phyloP scores from a whole-genome alignment of 2,329 filamentous ascomycete species.

The Dendrostoma leiphaemia region DNA sequence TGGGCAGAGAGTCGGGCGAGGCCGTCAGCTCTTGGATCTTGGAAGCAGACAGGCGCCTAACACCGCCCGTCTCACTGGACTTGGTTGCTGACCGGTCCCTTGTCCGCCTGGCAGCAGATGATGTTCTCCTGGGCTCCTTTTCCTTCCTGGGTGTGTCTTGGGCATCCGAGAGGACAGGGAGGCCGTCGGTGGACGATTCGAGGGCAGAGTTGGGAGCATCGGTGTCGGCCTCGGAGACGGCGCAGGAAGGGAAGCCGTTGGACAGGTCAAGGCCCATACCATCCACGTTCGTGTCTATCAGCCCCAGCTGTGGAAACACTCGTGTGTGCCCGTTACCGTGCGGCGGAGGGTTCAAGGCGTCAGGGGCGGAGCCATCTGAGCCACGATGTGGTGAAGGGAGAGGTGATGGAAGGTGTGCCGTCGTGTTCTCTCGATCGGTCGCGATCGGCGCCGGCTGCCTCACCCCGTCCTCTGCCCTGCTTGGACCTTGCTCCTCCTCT shows the following conservation, averaged over 20 bases:
- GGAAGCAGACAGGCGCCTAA: conserved; percentile 54
- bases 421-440: neutral
- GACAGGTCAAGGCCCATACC: neutral
- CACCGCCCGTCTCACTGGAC: conserved; percentile 35
- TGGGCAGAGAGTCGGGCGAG: conserved; percentile 56
- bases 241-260: conserved; percentile 11
- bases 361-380: neutral
- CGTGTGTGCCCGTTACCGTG: neutral
- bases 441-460: neutral
- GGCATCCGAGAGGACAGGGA: neutral
- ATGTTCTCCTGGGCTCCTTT: conserved; percentile 7
- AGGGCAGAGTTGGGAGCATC: conserved; percentile 10
- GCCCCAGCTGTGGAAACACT: neutral
- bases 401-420: conserved; percentile 3
- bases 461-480: neutral
- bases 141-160: conserved; percentile 7
- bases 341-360: neutral
- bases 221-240: conserved; percentile 18
- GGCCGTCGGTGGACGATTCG: conserved; percentile 10
- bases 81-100: conserved; percentile 29
- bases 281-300: neutral
- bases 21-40: conserved; percentile 59
- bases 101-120: conserved; percentile 15
- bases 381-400: neutral
- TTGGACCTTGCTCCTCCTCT: neutral